Conservation (phyloP, 495 filamentous ascomycete species). For the Talaromyces adpressus region DNA sequence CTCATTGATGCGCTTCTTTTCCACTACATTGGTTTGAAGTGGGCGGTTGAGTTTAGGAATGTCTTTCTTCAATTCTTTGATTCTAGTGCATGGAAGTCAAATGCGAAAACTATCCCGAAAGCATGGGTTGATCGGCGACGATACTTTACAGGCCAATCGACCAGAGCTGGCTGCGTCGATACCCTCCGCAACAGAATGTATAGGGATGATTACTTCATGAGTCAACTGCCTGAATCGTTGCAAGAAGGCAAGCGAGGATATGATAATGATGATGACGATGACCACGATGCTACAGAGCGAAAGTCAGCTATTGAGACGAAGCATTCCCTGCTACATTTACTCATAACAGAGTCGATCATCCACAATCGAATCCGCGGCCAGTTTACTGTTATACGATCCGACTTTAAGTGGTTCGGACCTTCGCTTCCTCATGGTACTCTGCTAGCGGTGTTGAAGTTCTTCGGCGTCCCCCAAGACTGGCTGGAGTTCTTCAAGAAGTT, state of each 20-base stretch:
- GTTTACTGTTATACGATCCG: slow-evolving; percentile 53
- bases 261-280: slow-evolving; percentile 24
- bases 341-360: slow-evolving; percentile 58
- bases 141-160: slow-evolving; percentile 33
- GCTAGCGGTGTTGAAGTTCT: slow-evolving; percentile 47
- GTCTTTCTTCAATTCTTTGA: slow-evolving; percentile 24
- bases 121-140: slow-evolving; percentile 37
- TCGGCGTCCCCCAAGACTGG: slow-evolving; percentile 55
- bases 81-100: slow-evolving; percentile 31
- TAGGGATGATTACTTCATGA: slow-evolving; percentile 47
- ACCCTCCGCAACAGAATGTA: slow-evolving; percentile 31
- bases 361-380: slow-evolving; percentile 48
- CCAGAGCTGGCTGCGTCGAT: slow-evolving; percentile 20
- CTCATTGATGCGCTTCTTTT: slow-evolving; percentile 58
- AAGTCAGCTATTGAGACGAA: slow-evolving; percentile 47
- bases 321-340: slow-evolving; percentile 51
- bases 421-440: slow-evolving; percentile 55
- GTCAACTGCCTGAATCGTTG: slow-evolving; percentile 31
- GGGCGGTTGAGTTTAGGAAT: slow-evolving; percentile 49
- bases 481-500: slow-evolving; percentile 55
- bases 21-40: slow-evolving; percentile 56
- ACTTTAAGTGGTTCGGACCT: slow-evolving; percentile 56
- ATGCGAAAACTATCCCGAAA: slow-evolving; percentile 32
- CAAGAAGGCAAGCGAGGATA: slow-evolving; percentile 20
- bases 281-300: slow-evolving; percentile 12